Conservation (phyloP, 495 filamentous ascomycete genomes). For the Daldinia childiae region DNA sequence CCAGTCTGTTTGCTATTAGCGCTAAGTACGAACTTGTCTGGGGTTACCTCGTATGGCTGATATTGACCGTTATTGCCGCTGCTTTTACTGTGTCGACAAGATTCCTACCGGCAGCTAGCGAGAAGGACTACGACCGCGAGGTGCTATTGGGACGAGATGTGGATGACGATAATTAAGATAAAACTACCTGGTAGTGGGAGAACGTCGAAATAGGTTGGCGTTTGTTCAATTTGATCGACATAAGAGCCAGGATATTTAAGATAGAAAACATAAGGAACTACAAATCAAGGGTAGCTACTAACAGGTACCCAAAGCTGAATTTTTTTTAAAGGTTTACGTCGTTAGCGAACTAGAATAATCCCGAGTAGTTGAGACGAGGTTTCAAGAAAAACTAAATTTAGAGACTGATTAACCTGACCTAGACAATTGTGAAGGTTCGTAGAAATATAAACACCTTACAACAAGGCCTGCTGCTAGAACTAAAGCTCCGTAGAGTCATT, state of each 20-base stretch:
- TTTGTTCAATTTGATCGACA: no score
- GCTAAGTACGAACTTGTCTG: slow-evolving; percentile 62
- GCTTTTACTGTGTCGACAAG: slow-evolving; percentile 56
- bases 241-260: no score
- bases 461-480: background rate
- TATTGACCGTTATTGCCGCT: slow-evolving; percentile 60
- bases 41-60: slow-evolving; percentile 73
- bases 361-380: no score
- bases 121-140: slow-evolving; percentile 32
- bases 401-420: no score
- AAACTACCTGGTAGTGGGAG: background rate
- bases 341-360: no score
- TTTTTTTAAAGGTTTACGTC: no score
- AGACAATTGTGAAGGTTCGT: no score
- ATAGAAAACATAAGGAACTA: no score
- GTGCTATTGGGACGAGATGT: background rate
- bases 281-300: no score
- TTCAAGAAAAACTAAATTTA: no score
- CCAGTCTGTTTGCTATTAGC: slow-evolving; percentile 69
- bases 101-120: slow-evolving; percentile 57
- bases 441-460: background rate
- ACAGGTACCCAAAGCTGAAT: no score
- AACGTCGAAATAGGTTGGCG: no score
- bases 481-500: background rate
- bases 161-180: background rate